phyloP scores from a whole-genome alignment of 371 early-diverging fungal species.

The Cokeromyces recurvatus region DNA sequence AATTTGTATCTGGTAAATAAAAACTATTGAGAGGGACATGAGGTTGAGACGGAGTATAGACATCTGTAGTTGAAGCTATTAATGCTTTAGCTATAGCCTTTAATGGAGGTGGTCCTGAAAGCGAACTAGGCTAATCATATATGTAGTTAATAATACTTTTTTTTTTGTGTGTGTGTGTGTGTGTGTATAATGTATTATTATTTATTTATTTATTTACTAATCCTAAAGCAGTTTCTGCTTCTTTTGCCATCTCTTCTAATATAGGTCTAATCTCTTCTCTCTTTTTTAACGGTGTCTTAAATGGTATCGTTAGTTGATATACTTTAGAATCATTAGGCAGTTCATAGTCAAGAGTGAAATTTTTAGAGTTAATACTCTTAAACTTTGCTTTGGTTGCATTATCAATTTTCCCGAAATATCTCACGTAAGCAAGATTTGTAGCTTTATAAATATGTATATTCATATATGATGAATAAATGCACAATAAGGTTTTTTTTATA shows the following conservation, averaged over 20 bases:
- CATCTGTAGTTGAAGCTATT: conserved; percentile 27
- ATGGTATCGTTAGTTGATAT: conserved; percentile 24
- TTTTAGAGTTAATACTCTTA: conserved; percentile 26
- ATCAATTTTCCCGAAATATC: conserved; percentile 30
- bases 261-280: conserved; percentile 41
- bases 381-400: conserved; percentile 37
- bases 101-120: conserved; percentile 34
- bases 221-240: conserved; percentile 40
- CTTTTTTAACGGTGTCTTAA: conserved; percentile 28
- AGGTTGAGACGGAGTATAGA: conserved; percentile 30
- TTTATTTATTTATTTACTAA: conserved; percentile 17
- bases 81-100: conserved; percentile 41
- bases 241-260: conserved; percentile 43
- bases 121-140: conserved; percentile 32
- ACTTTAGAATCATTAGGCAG: conserved; percentile 9
- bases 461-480: too few relatives aligned
- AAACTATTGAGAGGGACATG: conserved; percentile 28
- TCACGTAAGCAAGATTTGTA: conserved; percentile 41
- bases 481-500: neutral
- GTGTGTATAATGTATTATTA: neutral
- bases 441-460: too few relatives aligned
- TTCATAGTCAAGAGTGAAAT: conserved; percentile 27
- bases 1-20: conserved; percentile 6
- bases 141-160: neutral
- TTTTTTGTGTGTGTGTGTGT: neutral